phyloP scores from a whole-genome alignment of 73 alveolate genomes.

The Tetrahymena malaccensis region DNA sequence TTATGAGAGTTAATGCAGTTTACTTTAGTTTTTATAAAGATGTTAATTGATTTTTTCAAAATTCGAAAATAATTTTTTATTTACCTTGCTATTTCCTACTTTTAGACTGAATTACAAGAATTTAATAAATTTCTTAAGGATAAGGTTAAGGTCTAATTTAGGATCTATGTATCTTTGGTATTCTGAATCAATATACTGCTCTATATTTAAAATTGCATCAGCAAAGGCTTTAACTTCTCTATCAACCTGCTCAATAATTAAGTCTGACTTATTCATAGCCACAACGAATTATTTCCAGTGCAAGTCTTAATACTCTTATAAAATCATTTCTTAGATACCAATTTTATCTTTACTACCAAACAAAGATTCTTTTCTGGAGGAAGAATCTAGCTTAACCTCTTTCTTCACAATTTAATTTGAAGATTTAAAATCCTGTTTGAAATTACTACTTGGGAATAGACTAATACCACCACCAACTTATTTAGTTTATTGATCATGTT shows the following conservation, averaged over 20 bases:
- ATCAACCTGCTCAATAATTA: background rate
- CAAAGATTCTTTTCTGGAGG: background rate
- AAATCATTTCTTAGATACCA: background rate
- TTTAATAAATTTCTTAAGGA: constrained; percentile 25
- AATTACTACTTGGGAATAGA: background rate
- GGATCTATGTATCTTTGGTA: background rate
- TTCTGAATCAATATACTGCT: background rate
- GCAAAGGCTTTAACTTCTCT: constrained; percentile 5
- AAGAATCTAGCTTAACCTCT: background rate
- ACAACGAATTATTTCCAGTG: constrained; percentile 12
- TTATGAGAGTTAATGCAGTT: background rate
- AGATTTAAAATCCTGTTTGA: background rate
- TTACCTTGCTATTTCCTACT: background rate
- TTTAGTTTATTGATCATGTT: background rate
- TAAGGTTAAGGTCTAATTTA: background rate
- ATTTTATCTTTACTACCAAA: background rate
- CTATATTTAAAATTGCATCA: constrained; percentile 23
- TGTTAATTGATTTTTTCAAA: background rate
- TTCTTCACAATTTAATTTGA: background rate
- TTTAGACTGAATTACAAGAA: constrained; percentile 17
- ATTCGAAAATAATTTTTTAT: background rate
- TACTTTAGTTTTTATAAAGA: constrained; percentile 8
- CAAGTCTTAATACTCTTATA: background rate
- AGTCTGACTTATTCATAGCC: background rate
- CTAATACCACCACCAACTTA: background rate